Conservation (phyloP, 495 filamentous ascomycete species). For the Rhizodiscina lignyota region DNA sequence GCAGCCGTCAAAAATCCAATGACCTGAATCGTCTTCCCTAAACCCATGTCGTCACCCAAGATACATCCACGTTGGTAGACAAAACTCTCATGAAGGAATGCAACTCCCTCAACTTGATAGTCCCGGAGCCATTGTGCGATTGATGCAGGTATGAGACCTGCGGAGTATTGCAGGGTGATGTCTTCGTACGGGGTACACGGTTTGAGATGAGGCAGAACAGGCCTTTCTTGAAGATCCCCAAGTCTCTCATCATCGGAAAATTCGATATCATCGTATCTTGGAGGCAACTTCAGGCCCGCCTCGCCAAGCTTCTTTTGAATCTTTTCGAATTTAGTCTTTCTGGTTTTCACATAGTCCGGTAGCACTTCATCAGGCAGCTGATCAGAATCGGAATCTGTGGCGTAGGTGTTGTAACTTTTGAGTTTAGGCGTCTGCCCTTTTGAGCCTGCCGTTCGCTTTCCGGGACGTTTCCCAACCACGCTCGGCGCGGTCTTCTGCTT, state of each 20-base stretch:
- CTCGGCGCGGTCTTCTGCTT: too few species aligned
- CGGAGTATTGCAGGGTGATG: constrained; percentile 54
- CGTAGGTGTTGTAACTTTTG: too few species aligned
- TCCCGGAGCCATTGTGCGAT: constrained; percentile 86
- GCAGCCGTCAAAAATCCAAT: constrained; percentile 85
- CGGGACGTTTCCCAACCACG: too few species aligned
- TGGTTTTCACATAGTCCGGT: constrained; percentile 39
- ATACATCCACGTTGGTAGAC: constrained; percentile 87
- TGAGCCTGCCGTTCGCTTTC: constrained; percentile 1
- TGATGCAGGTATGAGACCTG: constrained; percentile 73
- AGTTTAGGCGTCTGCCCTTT: neutral
- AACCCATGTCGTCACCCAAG: constrained; percentile 90
- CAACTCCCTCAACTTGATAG: constrained; percentile 77
- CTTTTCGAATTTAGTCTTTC: constrained; percentile 34
- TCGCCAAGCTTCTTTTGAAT: constrained; percentile 40
- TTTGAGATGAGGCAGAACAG: constrained; percentile 44
- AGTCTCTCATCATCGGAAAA: constrained; percentile 75
- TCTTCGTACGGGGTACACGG: constrained; percentile 56
- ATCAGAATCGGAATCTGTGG: constrained; percentile 18
- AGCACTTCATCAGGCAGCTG: constrained; percentile 38
- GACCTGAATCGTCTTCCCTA: constrained; percentile 94
- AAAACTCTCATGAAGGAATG: constrained; percentile 78
- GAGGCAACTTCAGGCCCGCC: constrained; percentile 60
- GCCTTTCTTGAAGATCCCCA: constrained; percentile 45
- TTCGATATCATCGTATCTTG: constrained; percentile 61